Evolutionary conservation across 2,329 filamentous ascomycete species (phyloP).

Genomic region (Rhinocladiella similis): DNA sequence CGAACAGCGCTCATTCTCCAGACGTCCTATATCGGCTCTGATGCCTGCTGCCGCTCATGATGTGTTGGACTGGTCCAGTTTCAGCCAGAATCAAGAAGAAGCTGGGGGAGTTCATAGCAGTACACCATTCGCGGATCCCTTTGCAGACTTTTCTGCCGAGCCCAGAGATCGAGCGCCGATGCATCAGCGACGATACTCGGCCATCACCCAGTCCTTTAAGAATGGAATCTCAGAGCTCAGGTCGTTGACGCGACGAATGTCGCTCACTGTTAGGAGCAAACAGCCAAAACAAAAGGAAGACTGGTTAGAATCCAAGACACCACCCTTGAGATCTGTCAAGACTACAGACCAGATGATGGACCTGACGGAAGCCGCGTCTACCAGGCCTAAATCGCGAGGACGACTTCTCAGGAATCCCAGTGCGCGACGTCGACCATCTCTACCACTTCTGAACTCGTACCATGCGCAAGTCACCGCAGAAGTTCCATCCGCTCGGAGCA

Average conservation of each 20-base stretch:
- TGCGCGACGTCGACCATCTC: constrained; percentile 24
- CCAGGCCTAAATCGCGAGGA: constrained; percentile 19
- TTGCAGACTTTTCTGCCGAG: constrained; percentile 15
- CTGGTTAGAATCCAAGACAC: constrained; percentile 11
- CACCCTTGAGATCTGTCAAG: constrained; percentile 12
- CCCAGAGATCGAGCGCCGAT: constrained; percentile 1
- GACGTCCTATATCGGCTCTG: constrained; percentile 20
- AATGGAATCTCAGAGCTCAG: constrained; percentile 27
- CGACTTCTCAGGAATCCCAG: constrained; percentile 16
- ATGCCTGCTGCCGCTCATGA: constrained; percentile 12
- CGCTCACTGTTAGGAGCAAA: constrained; percentile 26
- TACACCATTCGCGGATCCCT: constrained; percentile 20
- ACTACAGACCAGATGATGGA: constrained; percentile 24
- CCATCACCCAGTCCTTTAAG: constrained; percentile 25
- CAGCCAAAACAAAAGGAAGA: constrained; percentile 22
- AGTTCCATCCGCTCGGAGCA: constrained; percentile 27
- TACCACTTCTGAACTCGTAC: constrained; percentile 26
- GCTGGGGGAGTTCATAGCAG: constrained; percentile 10
- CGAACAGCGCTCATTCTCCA: background rate
- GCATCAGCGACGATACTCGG: constrained; percentile 25
- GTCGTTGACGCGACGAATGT: constrained; percentile 28
- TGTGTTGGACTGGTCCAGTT: constrained; percentile 22
- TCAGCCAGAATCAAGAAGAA: constrained; percentile 18
- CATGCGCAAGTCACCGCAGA: constrained; percentile 10
- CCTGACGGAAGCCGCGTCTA: constrained; percentile 20